These are phyloP conservation scores for Naganishia friedmannii DNA, from an alignment of 768 basidiomycete genomes.

Conservation along the genomic window DNA sequence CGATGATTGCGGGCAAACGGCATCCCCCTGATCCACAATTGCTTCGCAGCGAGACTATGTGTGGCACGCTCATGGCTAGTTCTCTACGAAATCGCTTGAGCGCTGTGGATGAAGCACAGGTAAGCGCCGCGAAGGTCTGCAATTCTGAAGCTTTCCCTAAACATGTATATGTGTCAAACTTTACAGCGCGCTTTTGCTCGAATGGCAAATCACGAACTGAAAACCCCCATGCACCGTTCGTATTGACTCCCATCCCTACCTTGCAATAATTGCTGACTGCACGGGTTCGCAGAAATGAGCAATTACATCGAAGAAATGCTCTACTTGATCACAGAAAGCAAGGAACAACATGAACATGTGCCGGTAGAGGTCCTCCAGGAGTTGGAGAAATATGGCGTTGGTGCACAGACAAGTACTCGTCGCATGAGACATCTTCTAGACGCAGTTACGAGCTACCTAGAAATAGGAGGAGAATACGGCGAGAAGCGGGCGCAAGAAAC, in stretches of 20 bases:
- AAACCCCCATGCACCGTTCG: constrained; percentile 48
- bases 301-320: constrained; percentile 23
- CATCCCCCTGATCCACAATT: background rate
- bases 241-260: background rate
- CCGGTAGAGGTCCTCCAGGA: constrained; percentile 17
- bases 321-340: constrained; percentile 13
- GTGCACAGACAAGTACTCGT: constrained; percentile 11
- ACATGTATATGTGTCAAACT: constrained; percentile 31
- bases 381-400: constrained; percentile 14
- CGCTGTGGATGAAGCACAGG: constrained; percentile 35
- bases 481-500: constrained; percentile 24
- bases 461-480: constrained; percentile 39
- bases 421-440: constrained; percentile 20
- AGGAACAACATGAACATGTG: background rate
- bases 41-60: constrained; percentile 40
- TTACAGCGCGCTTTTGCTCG: constrained; percentile 46
- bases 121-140: constrained; percentile 22
- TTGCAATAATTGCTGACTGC: background rate
- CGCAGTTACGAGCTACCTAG: constrained; percentile 48
- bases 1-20: background rate
- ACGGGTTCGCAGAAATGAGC: constrained; percentile 5
- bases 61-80: constrained; percentile 44
- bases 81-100: constrained; percentile 23
- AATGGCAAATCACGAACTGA: constrained; percentile 46
- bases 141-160: background rate